Evolutionary conservation across 106 monocot species (phyloP), one percentile per base, ranked within the genome.

Genomic region (Apostasia shenzhenica): DNA sequence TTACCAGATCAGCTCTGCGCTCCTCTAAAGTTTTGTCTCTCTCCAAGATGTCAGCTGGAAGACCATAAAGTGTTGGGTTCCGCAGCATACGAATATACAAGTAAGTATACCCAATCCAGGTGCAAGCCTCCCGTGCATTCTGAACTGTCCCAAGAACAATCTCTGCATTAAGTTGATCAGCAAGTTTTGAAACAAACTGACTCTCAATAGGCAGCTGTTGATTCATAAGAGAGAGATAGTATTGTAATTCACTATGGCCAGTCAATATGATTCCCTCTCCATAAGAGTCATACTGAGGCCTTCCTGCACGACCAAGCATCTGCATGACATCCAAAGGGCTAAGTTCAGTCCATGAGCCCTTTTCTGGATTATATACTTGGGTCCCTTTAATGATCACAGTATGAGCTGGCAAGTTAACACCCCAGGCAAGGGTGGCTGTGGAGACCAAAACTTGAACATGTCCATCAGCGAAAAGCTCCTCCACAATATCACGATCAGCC

Each of bases 101-200:
- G 47, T 99, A 99, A 6, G 99, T 99, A 57, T 99, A 99, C 6
- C 86, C 89, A 73, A 99, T 79, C 99, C 99, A 99, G 7, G 87
- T 85, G 63, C 99, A 99, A 42, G 99, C 99, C 67, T 99, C 99
- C 38, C 85, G 78, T 47, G 99, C 93, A 85, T 99, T 99, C 71
- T 99, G 92, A 79, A 99, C 90, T 45, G 99, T 87, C 44, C 99
- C 99, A 67, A 99, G 83, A 38, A 99, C 99, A 82, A 99, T 93
- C 83, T 99, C 99, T 2, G 99, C 99, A 78, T 99, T 99, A 67
- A 99, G 70, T 77, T 99, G 99, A 58, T 99, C 99, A n/a, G 99
- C 99, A 59, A 99, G 83, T 55, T 88, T 90, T 0, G 93, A 93
- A 10, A 99, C 76, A 66, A 99, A 99, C 74, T 99, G 99, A 67